These are phyloP conservation scores for Aspergillus phoenicis DNA, from an alignment of 2,329 filamentous ascomycete species.

Conservation along the genomic window DNA sequence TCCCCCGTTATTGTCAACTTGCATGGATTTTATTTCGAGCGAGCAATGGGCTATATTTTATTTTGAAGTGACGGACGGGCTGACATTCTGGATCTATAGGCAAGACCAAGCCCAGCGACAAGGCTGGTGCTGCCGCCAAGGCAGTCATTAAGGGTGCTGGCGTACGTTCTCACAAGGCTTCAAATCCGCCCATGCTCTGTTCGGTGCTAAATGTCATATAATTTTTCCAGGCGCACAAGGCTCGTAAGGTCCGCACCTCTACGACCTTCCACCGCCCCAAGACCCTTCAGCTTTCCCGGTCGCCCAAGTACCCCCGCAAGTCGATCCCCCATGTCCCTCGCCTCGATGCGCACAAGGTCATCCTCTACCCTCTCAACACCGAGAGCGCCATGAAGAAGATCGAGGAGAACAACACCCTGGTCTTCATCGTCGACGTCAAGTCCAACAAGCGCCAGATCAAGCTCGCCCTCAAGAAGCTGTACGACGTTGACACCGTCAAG, in stretches of 20 bases:
- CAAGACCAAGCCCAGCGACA: constrained; percentile 64
- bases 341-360: constrained; percentile 96
- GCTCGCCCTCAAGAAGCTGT: constrained; percentile 96
- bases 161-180: constrained; percentile 62
- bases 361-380: constrained; percentile 98
- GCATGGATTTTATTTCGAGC: not conserved
- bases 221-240: constrained; percentile 71
- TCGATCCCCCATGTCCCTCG: constrained; percentile 85
- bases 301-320: constrained; percentile 96
- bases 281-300: constrained; percentile 86
- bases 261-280: constrained; percentile 98
- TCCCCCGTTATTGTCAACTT: not conserved
- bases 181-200: not conserved
- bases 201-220: constrained; percentile 20
- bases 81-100: constrained; percentile 27
- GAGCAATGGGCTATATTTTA: constrained; percentile 9
- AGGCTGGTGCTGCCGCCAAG: constrained; percentile 94
- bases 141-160: constrained; percentile 95
- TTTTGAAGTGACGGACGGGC: constrained; percentile 2
- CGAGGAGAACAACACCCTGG: constrained; percentile 99
- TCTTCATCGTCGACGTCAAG: constrained; percentile 96
- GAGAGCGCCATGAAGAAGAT: constrained; percentile 99
- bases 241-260: constrained; percentile 86
- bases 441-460: constrained; percentile 99
- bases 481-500: constrained; percentile 97